Base-by-base conservation (phyloP, 768 basidiomycete species). In the Suillus discolor region DNA sequence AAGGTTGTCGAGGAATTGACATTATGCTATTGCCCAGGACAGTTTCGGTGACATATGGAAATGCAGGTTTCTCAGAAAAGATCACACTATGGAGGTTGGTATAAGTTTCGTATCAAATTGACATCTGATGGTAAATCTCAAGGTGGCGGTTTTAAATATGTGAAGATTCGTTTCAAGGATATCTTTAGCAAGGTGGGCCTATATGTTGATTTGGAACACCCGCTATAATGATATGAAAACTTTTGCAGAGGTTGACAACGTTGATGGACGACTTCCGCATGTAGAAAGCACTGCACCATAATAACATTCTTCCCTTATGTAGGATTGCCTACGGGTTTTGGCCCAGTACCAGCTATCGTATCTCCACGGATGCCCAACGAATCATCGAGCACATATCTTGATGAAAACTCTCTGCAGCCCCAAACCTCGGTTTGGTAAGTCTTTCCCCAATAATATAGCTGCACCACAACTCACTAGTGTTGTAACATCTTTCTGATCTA, bases 281-380 rank as follows among this genome's bases (percentile, higher is more conserved):
- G 18, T 54, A 28, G 53, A 31, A 54, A 31, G 28, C 51, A 36
- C 75, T 82, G 1, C 70, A 73, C 11, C 81, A 82, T 69, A 77
- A 78, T n/a, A 71, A 81, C 61, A 72, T 82, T 28, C 67, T 82
- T 36, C 71, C 75, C 44, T 70, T 82, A 1, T 73, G 73, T 60
- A 80, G 81, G 18, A 77, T 74, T 4, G 72, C 74, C 23, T 77
- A 77, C n/a, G 71, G 68, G 41, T 72, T 67, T n/a, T 65, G 63
- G 63, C 15, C 70, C 62, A 39, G 39, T 66, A 44, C 39, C 64
- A 47, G 70, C 73, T 13, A 70, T 71, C 61, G 66, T 74, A 23
- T 70, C n/a, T n/a, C n/a, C n/a, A n/a, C n/a, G n/a, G n/a, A n/a
- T n/a, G n/a, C n/a, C n/a, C n/a, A n/a, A n/a, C n/a, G n/a, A n/a